phyloP scores from a whole-genome alignment of 768 basidiomycete species.

The Tricholoma sp. region DNA sequence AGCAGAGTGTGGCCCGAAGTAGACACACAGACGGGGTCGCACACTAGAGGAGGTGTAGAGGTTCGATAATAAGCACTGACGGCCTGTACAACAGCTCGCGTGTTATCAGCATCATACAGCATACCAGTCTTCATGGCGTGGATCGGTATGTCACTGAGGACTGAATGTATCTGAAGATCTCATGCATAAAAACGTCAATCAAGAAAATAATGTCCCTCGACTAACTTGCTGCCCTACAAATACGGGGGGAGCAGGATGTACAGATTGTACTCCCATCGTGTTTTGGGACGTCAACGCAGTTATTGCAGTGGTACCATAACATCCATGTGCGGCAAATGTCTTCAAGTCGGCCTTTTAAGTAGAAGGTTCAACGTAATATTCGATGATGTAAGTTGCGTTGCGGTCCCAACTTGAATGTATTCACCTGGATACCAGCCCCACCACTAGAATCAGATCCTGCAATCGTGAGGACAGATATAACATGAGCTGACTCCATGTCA shows the following conservation, averaged over 20 bases:
- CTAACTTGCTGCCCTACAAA: conserved; percentile 75
- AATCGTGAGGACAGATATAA: conserved; percentile 52
- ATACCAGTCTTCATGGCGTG: conserved; percentile 86
- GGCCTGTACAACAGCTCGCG: conserved; percentile 43
- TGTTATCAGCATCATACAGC: conserved; percentile 61
- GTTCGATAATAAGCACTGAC: conserved; percentile 38
- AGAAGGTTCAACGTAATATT: neutral
- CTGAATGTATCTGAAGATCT: conserved; percentile 53
- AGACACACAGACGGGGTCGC: conserved; percentile 90
- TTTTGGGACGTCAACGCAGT: conserved; percentile 92
- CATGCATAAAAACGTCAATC: neutral
- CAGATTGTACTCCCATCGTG: conserved; percentile 73
- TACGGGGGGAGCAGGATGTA: conserved; percentile 60
- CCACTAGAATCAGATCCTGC: conserved; percentile 82
- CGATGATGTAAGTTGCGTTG: neutral
- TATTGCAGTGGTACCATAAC: conserved; percentile 77
- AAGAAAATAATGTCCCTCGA: conserved; percentile 1
- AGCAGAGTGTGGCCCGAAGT: conserved; percentile 84
- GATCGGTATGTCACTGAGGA: conserved; percentile 69
- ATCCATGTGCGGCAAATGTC: conserved; percentile 71
- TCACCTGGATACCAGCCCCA: conserved; percentile 87
- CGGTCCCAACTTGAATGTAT: conserved; percentile 7
- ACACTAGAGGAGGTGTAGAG: conserved; percentile 46
- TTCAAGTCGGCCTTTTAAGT: conserved; percentile 72
- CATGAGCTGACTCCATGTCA: neutral